These are phyloP conservation scores for Trichopus zeylanicus DNA, from an alignment of 116 monocot species.

Conservation along the genomic window DNA sequence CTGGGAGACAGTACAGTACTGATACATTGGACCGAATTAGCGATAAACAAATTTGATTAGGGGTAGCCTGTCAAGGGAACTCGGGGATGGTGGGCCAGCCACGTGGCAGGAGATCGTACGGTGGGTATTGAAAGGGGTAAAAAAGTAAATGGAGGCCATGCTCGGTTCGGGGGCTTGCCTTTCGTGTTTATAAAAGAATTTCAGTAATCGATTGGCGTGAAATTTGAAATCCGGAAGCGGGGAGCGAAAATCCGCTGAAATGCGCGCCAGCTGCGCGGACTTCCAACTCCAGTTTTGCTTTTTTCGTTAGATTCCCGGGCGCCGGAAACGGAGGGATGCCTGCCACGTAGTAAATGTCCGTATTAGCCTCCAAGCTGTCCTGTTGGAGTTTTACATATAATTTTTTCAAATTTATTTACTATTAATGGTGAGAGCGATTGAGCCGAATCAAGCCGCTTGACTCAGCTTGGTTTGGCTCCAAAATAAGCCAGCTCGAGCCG, in stretches of 20 bases:
- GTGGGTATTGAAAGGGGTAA: neutral
- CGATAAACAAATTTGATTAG: no score
- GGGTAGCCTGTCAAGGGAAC: no score
- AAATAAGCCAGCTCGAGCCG: no score
- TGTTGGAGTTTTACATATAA: neutral
- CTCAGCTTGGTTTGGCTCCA: no score
- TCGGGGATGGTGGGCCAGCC: no score
- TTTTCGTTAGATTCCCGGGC: neutral
- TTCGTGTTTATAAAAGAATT: no score
- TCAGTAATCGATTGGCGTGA: neutral
- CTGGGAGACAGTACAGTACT: no score
- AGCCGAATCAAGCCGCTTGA: no score
- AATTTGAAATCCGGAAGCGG: neutral
- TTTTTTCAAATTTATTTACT: neutral
- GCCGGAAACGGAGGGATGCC: neutral
- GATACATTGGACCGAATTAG: no score
- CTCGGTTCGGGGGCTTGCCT: neutral
- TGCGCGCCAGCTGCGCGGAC: conserved; percentile 2
- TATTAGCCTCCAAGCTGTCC: neutral
- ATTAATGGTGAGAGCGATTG: no score
- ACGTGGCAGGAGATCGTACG: neutral
- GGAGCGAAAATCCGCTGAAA: neutral
- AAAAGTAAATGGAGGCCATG: neutral
- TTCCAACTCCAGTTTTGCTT: no score
- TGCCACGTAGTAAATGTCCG: neutral